Evolutionary conservation across 192 early-diverging fungal species (phyloP), one percentile per base, ranked within the genome.

Genomic region (Linnemannia hyalina): DNA sequence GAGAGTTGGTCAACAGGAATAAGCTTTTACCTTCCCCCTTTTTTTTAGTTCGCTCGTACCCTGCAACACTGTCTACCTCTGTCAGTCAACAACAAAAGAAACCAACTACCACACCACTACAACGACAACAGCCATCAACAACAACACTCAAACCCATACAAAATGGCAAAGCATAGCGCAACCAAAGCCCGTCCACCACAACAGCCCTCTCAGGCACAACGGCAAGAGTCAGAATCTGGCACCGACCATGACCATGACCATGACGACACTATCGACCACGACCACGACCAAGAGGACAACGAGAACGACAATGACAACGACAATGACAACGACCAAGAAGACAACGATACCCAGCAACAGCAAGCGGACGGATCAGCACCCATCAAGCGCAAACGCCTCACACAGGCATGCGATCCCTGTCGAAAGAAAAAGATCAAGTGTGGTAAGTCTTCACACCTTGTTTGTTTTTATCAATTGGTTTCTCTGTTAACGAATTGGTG

Each of bases 371-470:
- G 74, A 60, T 73, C 78, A 13, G 35, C 77, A 8, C 68, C 69
- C 26, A 71, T 82, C 32, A 95, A 94, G 77, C 82, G 94, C 52
- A 95, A 93, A 68, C 81, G 95, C 35, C 88, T 93, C 26, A 94
- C 93, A 4, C 94, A 95, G 78, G 95, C 95, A 68, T 96, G 95
- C 73, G 95, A 95, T 71, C 89, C 90, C 22, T 96, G 95, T 81
- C 91, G 94, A 72, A 93, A 94, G 72, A 96, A 96, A 89, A 96
- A 96, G 83, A 90, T 89, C 68, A 88, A 89, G 82, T 91, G 90
- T 63, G 87, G 89, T 86, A 86, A 63, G 83, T 46, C 47, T 22
- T 42, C 18, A 6, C 26, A 11, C 47, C 16, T 71, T 13, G 8
- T 15, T 55, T 55, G 49, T 52, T 52, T 18, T 22, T 47, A 22